Percentiles rank a stretch among this genome's conserved stretches.
Evolutionary conservation across 495 filamentous ascomycete species (phyloP).

Genomic region (Xylaria cubensis): DNA sequence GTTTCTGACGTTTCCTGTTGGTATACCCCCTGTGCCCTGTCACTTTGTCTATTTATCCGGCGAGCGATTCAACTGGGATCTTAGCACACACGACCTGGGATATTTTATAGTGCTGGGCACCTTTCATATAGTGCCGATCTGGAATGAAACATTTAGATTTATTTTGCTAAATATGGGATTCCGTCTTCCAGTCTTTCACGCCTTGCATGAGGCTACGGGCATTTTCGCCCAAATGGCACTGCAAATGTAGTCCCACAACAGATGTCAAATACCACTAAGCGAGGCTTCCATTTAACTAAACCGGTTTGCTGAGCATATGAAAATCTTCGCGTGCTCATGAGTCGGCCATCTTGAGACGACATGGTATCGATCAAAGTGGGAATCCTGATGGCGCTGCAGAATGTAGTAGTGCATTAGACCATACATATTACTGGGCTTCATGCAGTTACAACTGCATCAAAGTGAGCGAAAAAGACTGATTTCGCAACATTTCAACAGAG

Average conservation of each 20-base stretch:
- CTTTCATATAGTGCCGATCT: slow-evolving; percentile 2
- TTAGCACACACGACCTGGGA: slow-evolving; percentile 1
- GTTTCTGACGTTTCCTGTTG: not conserved
- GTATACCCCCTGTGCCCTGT: not conserved
- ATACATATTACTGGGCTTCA: not conserved
- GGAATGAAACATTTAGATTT: not conserved
- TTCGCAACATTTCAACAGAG: not conserved
- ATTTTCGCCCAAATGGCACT: not conserved
- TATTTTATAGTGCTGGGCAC: not conserved
- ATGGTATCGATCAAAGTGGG: slow-evolving; percentile 2
- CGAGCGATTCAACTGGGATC: slow-evolving; percentile 17
- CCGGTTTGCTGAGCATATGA: not conserved
- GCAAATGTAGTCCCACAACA: slow-evolving; percentile 1
- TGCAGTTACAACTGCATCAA: not conserved
- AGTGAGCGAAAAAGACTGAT: not conserved
- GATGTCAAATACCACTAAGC: not conserved
- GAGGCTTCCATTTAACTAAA: not conserved
- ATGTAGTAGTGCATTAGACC: not conserved
- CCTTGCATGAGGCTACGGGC: not conserved
- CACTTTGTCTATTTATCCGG: slow-evolving; percentile 22
- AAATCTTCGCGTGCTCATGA: slow-evolving; percentile 3
- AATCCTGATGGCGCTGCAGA: slow-evolving; percentile 3
- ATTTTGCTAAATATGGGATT: slow-evolving; percentile 12
- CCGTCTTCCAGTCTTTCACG: not conserved
- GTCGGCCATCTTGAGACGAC: not conserved